phyloP scores from a whole-genome alignment of 768 basidiomycete species.

The Lactarius tabidus region DNA sequence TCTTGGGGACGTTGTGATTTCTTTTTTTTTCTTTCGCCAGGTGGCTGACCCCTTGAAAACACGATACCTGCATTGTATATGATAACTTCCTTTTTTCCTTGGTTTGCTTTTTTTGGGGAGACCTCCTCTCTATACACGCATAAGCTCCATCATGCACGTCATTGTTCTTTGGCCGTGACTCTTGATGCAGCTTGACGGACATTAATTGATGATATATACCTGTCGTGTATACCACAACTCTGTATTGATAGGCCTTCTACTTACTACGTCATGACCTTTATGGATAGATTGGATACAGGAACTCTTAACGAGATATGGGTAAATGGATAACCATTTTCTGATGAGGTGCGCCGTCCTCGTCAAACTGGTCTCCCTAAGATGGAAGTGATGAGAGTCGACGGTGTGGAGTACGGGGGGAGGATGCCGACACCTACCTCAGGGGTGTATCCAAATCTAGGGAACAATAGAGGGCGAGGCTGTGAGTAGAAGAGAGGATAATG shows the following conservation, averaged over 20 bases:
- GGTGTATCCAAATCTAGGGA: slow-evolving; percentile 61
- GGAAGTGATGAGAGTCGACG: neutral
- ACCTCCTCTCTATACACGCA: neutral
- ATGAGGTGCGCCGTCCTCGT: slow-evolving; percentile 83
- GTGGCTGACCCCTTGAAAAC: slow-evolving; percentile 16
- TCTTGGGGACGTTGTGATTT: slow-evolving; percentile 6
- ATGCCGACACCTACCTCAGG: slow-evolving; percentile 48
- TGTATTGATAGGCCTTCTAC: slow-evolving; percentile 41
- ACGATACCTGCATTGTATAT: slow-evolving; percentile 20
- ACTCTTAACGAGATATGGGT: slow-evolving; percentile 37
- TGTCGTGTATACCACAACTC: slow-evolving; percentile 31
- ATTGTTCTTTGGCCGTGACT: slow-evolving; percentile 1
- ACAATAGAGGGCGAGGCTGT: slow-evolving; percentile 28
- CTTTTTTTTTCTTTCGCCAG: slow-evolving; percentile 13
- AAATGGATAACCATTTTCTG: slow-evolving; percentile 71
- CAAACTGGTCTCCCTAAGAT: slow-evolving; percentile 63
- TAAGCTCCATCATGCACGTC: neutral
- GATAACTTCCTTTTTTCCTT: slow-evolving; percentile 12
- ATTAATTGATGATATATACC: slow-evolving; percentile 26
- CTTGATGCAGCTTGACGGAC: slow-evolving; percentile 17
- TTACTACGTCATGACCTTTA: slow-evolving; percentile 34
- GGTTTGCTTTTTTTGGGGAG: neutral
- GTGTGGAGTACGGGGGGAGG: slow-evolving; percentile 21
- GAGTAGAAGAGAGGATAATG: slow-evolving; percentile 24
- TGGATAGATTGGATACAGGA: slow-evolving; percentile 33